Base-by-base conservation (phyloP, 176 grass and related monocot genomes). In the Pontederia paniculata region DNA sequence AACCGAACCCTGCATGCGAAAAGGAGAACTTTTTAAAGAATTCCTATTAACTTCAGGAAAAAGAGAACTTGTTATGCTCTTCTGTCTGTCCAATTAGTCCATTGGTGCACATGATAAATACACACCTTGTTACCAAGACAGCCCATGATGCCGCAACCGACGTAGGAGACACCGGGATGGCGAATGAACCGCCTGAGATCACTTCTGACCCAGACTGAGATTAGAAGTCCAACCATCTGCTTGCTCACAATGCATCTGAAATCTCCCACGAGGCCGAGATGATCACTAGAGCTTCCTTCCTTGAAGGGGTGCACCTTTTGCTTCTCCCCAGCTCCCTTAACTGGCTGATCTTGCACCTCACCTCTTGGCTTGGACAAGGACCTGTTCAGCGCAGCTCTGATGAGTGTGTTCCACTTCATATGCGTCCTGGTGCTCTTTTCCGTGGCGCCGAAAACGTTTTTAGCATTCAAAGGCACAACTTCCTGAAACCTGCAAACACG, bases 91-190 rank as follows among this genome's bases (percentile, higher is more conserved):
- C 28, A 37, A 37, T 37, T 37, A 37, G 28, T 37, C 28, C 28
- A 37, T 37, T 6, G 7, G 7, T 9, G 8, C 9, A 9, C 16
- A 21, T 21, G 51, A 9, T 9, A 53, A 9, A 44, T 28, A 20
- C 80, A 20, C 80, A 53, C 51, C 51, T 53, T 53, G 51, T 53
- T 53, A 9, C 51, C 51, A 10, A 53, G 51, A 20, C 51, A 53
- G 51, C 51, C 51, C 18, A 53, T 53, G 15, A 53, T 53, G 51
- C 51, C 51, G 20, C 51, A 53, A 53, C 51, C 51, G 3, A 53
- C 3, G 2, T 16, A 53, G 16, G 51, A 53, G 16, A 53, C 17
- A 0, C 51, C 20, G 20, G 51, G 51, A 16, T 53, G 51, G 18
- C 51, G 51, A 53, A 53, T 53, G 15, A 19, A 53, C 20, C 51